These are phyloP conservation scores for Nyctanthes arbortristis DNA, from an alignment of 257 asterid genomes.

Conservation along the genomic window DNA sequence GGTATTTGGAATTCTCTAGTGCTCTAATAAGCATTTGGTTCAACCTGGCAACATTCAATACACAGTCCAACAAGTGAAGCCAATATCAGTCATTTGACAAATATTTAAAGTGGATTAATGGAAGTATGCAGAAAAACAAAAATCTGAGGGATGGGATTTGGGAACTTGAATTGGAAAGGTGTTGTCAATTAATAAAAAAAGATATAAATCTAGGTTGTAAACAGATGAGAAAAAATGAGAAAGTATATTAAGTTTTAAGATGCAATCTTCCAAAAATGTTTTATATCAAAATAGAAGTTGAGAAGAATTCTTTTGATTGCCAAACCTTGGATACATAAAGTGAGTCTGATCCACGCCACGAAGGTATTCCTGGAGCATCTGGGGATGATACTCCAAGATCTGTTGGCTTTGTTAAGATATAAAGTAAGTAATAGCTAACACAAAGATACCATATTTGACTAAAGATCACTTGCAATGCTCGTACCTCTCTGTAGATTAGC, in stretches of 20 bases:
- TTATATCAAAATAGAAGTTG: constrained; percentile 23
- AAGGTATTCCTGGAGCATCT: constrained; percentile 96
- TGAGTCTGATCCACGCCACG: constrained; percentile 83
- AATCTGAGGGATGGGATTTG: background rate
- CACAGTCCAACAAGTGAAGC: background rate
- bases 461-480: constrained; percentile 22
- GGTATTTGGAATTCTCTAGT: no score
- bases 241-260: background rate
- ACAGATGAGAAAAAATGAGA: background rate
- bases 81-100: background rate
- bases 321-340: constrained; percentile 99
- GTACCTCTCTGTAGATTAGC: constrained; percentile 90
- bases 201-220: background rate
- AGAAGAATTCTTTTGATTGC: constrained; percentile 31
- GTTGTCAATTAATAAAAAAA: background rate
- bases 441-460: constrained; percentile 22
- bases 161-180: background rate
- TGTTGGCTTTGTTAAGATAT: constrained; percentile 51
- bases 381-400: constrained; percentile 99
- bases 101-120: background rate
- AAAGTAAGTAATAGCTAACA: constrained; percentile 40
- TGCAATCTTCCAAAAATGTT: background rate
- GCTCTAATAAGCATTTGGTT: no score
- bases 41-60: no score
- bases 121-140: background rate